Evolutionary conservation across 331 rosid genomes (phyloP).

Genomic region (Malus hybrid): DNA sequence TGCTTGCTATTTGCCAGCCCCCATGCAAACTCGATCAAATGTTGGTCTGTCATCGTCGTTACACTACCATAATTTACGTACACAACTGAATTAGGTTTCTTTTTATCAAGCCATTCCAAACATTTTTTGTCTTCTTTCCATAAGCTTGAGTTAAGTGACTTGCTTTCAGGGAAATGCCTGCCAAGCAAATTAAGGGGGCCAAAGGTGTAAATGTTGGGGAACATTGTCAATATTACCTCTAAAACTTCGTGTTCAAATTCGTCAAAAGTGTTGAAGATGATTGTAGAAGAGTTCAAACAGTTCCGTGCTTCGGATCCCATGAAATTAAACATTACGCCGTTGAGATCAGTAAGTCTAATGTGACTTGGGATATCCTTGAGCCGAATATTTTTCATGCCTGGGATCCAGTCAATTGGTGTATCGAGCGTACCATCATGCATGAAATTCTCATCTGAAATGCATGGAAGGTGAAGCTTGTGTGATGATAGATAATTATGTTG

Average conservation of each 20-base stretch:
- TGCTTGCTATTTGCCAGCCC: too few species aligned
- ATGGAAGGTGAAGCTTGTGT: too few species aligned
- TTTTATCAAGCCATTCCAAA: slow-evolving; percentile 25
- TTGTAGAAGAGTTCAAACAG: slow-evolving; percentile 29
- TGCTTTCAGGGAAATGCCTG: slow-evolving; percentile 14
- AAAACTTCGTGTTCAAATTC: slow-evolving; percentile 41
- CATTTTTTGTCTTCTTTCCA: slow-evolving; percentile 35
- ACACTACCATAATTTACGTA: too few species aligned
- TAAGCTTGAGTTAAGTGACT: slow-evolving; percentile 15
- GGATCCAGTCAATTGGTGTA: slow-evolving; percentile 23
- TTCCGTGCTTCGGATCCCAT: slow-evolving; percentile 12
- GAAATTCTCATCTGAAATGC: slow-evolving; percentile 12
- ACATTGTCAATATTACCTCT: slow-evolving; percentile 19
- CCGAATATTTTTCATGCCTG: slow-evolving; percentile 33
- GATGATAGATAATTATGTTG: too few species aligned
- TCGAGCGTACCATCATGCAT: slow-evolving; percentile 2
- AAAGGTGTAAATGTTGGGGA: slow-evolving; percentile 33
- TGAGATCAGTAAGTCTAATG: slow-evolving; percentile 16
- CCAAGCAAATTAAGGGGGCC: slow-evolving; percentile 26
- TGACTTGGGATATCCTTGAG: slow-evolving; percentile 47
- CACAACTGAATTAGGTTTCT: background rate
- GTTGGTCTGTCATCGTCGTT: too few species aligned
- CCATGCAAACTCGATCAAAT: too few species aligned
- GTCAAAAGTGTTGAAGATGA: slow-evolving; percentile 44
- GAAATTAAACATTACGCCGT: slow-evolving; percentile 23